These are phyloP conservation scores for Smallanthus sonchifolius DNA, from an alignment of 129 eudicot species.

Conservation along the genomic window DNA sequence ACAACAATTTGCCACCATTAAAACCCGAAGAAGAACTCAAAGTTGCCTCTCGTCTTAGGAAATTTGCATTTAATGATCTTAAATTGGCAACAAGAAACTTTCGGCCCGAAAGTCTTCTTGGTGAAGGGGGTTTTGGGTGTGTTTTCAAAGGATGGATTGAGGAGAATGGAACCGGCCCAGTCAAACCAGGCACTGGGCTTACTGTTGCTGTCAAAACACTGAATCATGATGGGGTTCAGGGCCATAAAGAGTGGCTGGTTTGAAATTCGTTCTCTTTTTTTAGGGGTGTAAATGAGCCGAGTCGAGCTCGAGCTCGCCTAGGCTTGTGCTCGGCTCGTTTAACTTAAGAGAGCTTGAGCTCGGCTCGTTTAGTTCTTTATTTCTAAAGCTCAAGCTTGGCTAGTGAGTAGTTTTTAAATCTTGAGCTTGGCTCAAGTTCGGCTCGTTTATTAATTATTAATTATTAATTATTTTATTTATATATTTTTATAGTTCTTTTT, in stretches of 20 bases:
- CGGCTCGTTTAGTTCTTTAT: neutral
- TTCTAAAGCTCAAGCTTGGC: neutral
- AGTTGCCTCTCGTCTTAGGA: slow-evolving; percentile 79
- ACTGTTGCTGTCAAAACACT: slow-evolving; percentile 97
- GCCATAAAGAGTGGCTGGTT: slow-evolving; percentile 99
- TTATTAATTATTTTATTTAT: no score
- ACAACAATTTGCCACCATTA: slow-evolving; percentile 31
- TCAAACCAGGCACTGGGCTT: slow-evolving; percentile 94
- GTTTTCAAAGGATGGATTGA: slow-evolving; percentile 97
- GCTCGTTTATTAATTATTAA: no score
- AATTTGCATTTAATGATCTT: slow-evolving; percentile 73
- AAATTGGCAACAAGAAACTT: slow-evolving; percentile 84
- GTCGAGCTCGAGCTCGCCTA: no score
- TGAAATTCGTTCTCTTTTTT: slow-evolving; percentile 8
- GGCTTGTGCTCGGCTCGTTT: no score
- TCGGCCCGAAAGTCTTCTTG: slow-evolving; percentile 91
- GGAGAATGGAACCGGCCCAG: slow-evolving; percentile 94
- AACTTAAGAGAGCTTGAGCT: no score
- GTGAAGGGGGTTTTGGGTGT: slow-evolving; percentile 92
- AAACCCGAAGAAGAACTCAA: slow-evolving; percentile 75
- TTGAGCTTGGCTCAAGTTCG: no score
- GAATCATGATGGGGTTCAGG: slow-evolving; percentile 97
- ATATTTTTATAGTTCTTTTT: no score
- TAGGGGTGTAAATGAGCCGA: no score
- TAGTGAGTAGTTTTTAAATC: no score